A percentile compares a stretch with the other conserved stretches of the same genome.
Conservation (phyloP, 176 grass and related monocot species). For the Ensete ventricosum region DNA sequence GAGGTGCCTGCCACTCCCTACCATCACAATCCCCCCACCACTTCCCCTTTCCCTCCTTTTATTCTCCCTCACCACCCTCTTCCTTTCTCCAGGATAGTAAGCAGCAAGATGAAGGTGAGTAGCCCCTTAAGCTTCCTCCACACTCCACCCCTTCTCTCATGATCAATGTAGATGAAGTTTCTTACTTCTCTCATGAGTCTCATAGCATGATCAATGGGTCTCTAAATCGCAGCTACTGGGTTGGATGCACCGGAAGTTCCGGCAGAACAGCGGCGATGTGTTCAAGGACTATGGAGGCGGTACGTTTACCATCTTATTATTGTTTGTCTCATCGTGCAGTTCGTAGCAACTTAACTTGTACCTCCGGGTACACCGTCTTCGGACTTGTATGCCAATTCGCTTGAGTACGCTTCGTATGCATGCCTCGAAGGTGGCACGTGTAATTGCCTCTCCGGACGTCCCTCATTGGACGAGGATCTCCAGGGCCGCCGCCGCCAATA, state of each 20-base stretch:
- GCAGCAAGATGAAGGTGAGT: constrained; percentile 61
- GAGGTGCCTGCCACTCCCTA: constrained; percentile 3
- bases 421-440: constrained; percentile 39
- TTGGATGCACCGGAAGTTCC: constrained; percentile 94
- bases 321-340: neutral
- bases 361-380: no score
- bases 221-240: constrained; percentile 48
- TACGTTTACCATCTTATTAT: constrained; percentile 9
- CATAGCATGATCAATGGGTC: no score
- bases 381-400: neutral
- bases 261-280: constrained; percentile 55
- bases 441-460: constrained; percentile 42
- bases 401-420: neutral
- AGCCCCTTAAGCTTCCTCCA: neutral
- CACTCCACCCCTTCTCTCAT: neutral
- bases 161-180: constrained; percentile 38
- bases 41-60: constrained; percentile 10
- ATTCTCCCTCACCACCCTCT: constrained; percentile 12
- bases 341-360: neutral
- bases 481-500: constrained; percentile 28
- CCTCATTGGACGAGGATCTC: constrained; percentile 34
- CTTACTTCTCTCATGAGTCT: neutral
- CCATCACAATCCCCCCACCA: constrained; percentile 17
- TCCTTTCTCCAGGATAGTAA: constrained; percentile 17
- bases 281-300: constrained; percentile 58